These are phyloP conservation scores for Neofusicoccum umdonicola DNA, from an alignment of 2,329 filamentous ascomycete genomes.

Conservation along the genomic window DNA sequence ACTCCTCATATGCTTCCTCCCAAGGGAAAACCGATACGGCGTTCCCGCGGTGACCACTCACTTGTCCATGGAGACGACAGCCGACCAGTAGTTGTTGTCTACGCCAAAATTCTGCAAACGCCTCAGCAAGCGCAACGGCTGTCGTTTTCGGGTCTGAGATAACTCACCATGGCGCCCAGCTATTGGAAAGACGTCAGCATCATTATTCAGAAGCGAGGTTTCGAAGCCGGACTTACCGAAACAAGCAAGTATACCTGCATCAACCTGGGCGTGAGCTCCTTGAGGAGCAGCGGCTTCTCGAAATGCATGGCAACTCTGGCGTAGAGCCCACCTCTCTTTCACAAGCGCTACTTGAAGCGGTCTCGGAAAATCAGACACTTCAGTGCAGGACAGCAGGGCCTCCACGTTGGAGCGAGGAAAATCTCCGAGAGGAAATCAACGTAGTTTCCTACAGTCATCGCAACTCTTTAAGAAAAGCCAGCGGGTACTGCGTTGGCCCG, in stretches of 20 bases:
- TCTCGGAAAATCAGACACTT: background rate
- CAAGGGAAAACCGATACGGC: no score
- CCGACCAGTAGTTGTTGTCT: slow-evolving; percentile 5
- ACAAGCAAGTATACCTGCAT: slow-evolving; percentile 10
- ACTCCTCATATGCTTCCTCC: background rate
- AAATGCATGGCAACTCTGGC: background rate
- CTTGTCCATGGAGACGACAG: background rate
- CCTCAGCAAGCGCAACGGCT: no score
- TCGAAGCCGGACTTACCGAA: background rate
- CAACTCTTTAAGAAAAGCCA: background rate
- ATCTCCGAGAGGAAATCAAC: background rate
- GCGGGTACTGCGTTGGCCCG: background rate
- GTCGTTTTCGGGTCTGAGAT: no score
- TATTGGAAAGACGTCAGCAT: background rate
- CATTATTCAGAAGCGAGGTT: background rate
- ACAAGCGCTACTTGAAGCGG: background rate
- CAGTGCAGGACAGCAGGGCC: no score
- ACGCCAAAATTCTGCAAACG: background rate
- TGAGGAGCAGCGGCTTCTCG: slow-evolving; percentile 1
- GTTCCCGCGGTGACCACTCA: background rate
- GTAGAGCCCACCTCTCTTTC: background rate
- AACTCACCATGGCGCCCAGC: slow-evolving; percentile 2
- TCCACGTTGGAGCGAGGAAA: background rate
- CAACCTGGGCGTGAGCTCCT: slow-evolving; percentile 2
- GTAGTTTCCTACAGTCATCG: background rate